Evolutionary conservation across 371 early-diverging fungal genomes (phyloP).

Genomic region (Saksenaea oblongispora): DNA sequence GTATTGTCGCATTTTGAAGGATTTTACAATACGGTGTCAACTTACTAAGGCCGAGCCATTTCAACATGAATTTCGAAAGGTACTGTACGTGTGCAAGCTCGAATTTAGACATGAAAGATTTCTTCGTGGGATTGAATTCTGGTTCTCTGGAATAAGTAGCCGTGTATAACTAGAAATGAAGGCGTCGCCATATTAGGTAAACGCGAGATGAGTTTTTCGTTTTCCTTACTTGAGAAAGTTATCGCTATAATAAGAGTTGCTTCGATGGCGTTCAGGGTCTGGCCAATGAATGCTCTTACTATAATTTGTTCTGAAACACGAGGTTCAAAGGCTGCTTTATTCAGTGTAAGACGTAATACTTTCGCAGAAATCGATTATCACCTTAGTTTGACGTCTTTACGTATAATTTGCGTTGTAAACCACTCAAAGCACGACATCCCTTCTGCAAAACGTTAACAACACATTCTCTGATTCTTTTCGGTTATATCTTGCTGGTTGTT

Average conservation of each 20-base stretch:
- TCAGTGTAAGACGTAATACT: too few relatives aligned
- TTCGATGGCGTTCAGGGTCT: neutral
- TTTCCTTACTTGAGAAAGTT: slow-evolving; percentile 9
- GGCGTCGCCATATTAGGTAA: neutral
- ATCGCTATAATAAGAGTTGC: neutral
- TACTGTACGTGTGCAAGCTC: slow-evolving; percentile 7
- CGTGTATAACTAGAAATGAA: neutral
- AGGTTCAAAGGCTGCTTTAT: too few relatives aligned
- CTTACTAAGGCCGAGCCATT: slow-evolving; percentile 9
- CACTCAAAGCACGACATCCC: too few relatives aligned
- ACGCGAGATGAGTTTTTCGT: neutral
- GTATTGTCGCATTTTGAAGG: too few relatives aligned
- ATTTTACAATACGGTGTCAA: too few relatives aligned
- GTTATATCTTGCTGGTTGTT: too few relatives aligned
- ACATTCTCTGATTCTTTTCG: too few relatives aligned
- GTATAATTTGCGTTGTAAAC: too few relatives aligned
- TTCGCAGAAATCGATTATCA: too few relatives aligned
- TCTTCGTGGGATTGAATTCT: neutral
- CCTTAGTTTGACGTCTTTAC: too few relatives aligned
- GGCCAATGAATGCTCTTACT: neutral
- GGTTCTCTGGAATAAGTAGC: slow-evolving; percentile 2
- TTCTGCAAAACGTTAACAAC: too few relatives aligned
- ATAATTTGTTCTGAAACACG: neutral
- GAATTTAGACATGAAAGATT: neutral
- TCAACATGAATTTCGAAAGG: too few relatives aligned